Conservation (phyloP, 306 rosid genomes). For the Vigna reflexopilosa region DNA sequence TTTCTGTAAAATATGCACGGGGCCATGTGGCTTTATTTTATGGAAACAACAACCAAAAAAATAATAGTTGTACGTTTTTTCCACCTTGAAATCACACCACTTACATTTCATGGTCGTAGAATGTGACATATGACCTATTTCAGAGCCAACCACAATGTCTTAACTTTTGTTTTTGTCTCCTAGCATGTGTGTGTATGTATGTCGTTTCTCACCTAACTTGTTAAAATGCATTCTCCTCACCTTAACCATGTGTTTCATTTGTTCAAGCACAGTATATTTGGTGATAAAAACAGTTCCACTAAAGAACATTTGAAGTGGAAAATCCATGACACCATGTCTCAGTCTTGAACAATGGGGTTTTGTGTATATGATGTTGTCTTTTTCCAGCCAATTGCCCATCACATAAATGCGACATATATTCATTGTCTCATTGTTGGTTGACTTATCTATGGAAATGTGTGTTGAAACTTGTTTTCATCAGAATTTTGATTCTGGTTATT, state of each 20-base stretch:
- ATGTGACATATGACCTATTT: neutral
- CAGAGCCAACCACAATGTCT: neutral
- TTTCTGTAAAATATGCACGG: neutral
- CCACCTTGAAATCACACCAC: neutral
- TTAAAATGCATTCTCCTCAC: no score
- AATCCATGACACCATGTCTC: neutral
- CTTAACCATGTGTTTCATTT: neutral
- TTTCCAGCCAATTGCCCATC: neutral
- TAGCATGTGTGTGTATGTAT: neutral
- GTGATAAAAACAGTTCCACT: neutral
- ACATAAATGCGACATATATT: constrained; percentile 9
- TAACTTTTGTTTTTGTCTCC: neutral
- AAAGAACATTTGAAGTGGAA: constrained; percentile 14
- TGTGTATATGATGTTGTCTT: neutral
- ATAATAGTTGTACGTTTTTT: neutral
- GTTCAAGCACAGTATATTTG: neutral
- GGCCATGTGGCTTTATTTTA: constrained; percentile 23
- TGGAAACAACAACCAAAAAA: neutral
- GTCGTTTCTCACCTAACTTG: neutral
- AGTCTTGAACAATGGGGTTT: neutral
- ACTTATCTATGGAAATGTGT: neutral
- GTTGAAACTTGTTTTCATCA: neutral
- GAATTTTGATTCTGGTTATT: neutral
- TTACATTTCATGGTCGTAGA: neutral
- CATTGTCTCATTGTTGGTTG: neutral